A percentile compares a stretch with the other conserved stretches of the same genome.
phyloP scores from a whole-genome alignment of 805 yeast genomes.

The Lipomyces spencermartinsiae region DNA sequence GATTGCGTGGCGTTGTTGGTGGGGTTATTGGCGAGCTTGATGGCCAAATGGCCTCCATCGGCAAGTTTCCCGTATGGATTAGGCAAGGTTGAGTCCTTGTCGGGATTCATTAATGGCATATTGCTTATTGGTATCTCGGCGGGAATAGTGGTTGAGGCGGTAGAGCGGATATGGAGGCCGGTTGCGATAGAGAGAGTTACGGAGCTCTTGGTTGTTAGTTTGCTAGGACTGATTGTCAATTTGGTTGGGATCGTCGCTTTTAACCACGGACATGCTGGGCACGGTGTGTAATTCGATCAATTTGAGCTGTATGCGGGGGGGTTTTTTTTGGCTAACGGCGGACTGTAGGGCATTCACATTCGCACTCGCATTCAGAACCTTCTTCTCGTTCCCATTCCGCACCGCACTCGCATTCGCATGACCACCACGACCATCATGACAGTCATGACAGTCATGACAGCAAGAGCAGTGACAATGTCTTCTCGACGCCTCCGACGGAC shows the following conservation, averaged over 20 bases:
- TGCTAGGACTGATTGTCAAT: slow-evolving; percentile 84
- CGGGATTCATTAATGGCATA: slow-evolving; percentile 95
- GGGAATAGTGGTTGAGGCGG: slow-evolving; percentile 84
- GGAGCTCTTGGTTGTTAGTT: slow-evolving; percentile 83
- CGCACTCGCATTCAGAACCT: slow-evolving; percentile 13
- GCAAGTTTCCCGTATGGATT: slow-evolving; percentile 87
- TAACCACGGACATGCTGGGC: slow-evolving; percentile 74
- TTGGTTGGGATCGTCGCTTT: slow-evolving; percentile 93
- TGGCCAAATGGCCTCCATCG: slow-evolving; percentile 64
- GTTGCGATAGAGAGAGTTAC: slow-evolving; percentile 77
- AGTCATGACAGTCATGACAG: slow-evolving; percentile 43
- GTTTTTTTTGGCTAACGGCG: neutral
- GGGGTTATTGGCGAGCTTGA: slow-evolving; percentile 84
- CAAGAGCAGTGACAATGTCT: slow-evolving; percentile 14
- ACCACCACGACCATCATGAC: slow-evolving; percentile 44
- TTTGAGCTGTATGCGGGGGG: neutral
- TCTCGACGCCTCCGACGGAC: neutral
- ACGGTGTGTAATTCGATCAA: slow-evolving; percentile 41
- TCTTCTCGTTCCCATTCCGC: slow-evolving; percentile 39
- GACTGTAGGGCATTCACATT: slow-evolving; percentile 21
- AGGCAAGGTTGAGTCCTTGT: slow-evolving; percentile 82
- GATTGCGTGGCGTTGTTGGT: slow-evolving; percentile 91
- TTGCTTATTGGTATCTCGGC: slow-evolving; percentile 85
- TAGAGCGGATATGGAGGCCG: slow-evolving; percentile 80
- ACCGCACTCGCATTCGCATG: slow-evolving; percentile 40